Percentiles rank a stretch among this genome's conserved stretches.
Evolutionary conservation across 2,329 filamentous ascomycete species (phyloP).

Genomic region (Sclerotinia subarctica): DNA sequence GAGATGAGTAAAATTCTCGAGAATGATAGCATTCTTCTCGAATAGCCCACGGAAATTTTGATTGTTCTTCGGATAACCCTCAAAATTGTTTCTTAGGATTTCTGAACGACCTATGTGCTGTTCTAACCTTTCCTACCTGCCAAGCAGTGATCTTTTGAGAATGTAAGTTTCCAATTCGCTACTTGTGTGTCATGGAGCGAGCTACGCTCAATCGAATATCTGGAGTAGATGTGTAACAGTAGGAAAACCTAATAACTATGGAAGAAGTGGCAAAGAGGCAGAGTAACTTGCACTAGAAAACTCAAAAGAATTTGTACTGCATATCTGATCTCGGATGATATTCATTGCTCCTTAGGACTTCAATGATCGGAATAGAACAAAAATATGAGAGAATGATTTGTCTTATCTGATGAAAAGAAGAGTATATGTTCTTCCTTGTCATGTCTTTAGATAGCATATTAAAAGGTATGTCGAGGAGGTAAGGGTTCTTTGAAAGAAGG

Average conservation of each 20-base stretch:
- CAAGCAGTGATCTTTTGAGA: not conserved
- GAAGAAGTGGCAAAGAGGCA: not conserved
- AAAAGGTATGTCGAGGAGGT: not conserved
- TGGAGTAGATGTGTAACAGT: not conserved
- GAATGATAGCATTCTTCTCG: not conserved
- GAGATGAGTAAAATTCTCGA: not conserved
- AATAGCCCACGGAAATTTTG: not conserved
- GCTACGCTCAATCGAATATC: not conserved
- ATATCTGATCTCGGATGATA: not conserved
- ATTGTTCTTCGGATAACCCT: not conserved
- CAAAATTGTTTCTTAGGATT: not conserved
- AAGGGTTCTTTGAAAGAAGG: not conserved
- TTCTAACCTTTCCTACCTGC: not conserved
- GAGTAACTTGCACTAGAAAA: not conserved
- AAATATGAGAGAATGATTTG: not conserved
- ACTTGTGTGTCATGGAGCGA: not conserved
- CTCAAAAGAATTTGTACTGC: not conserved
- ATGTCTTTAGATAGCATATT: not conserved
- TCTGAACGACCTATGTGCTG: not conserved
- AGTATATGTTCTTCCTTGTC: not conserved
- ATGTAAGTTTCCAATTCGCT: not conserved
- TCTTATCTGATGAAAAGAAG: not conserved
- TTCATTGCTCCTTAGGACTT: not conserved
- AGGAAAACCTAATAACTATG: not conserved
- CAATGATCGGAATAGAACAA: not conserved